phyloP scores from a whole-genome alignment of 2,329 filamentous ascomycete genomes.

The Colletotrichum horii region DNA sequence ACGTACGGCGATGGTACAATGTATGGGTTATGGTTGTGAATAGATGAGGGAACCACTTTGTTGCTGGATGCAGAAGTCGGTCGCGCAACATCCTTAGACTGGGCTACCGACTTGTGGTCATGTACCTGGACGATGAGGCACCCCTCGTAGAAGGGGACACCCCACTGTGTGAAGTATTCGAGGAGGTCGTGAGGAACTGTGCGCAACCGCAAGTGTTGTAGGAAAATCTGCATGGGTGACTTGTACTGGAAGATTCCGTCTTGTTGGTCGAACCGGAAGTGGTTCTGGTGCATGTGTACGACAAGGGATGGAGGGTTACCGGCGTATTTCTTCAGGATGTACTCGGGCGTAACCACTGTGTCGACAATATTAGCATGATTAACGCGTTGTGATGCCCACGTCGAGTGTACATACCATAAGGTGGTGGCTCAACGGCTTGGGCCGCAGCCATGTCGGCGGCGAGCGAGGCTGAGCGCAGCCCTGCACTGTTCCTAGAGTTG shows the following conservation, averaged over 20 bases:
- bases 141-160: constrained; percentile 88
- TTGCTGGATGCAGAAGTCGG: constrained; percentile 57
- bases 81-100: constrained; percentile 63
- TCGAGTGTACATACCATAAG: constrained; percentile 51
- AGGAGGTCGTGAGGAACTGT: constrained; percentile 92
- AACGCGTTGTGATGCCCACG: background rate
- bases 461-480: constrained; percentile 53
- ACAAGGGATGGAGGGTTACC: constrained; percentile 81
- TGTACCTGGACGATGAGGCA: constrained; percentile 95
- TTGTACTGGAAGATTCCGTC: constrained; percentile 92
- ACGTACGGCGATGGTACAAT: constrained; percentile 88
- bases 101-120: constrained; percentile 76
- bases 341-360: constrained; percentile 73
- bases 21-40: constrained; percentile 91
- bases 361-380: constrained; percentile 18
- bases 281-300: constrained; percentile 81
- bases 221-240: constrained; percentile 83
- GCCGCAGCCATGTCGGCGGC: constrained; percentile 44
- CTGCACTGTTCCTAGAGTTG: constrained; percentile 56
- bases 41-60: constrained; percentile 76
- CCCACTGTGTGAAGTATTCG: constrained; percentile 72
- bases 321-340: constrained; percentile 84
- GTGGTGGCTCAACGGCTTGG: constrained; percentile 50
- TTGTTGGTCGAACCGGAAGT: constrained; percentile 93
- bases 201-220: constrained; percentile 77